Evolutionary conservation across 257 asterid genomes (phyloP).

Genomic region (Solanum appendiculatum): DNA sequence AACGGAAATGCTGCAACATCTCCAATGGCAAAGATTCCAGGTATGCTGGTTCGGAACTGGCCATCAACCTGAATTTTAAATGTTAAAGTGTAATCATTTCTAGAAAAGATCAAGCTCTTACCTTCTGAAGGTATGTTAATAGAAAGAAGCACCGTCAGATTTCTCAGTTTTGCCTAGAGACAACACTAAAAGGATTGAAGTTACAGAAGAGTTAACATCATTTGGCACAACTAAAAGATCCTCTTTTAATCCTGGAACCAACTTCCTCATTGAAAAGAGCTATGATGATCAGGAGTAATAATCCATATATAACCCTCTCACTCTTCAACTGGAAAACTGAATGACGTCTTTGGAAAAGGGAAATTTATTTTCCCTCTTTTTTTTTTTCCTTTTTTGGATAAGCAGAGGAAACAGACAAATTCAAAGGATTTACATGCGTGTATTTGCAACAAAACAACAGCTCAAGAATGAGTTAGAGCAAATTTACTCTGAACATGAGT

Average conservation of each 20-base stretch:
- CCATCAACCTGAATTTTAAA: constrained; percentile 74
- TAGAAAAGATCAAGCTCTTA: not conserved
- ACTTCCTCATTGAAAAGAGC: not conserved
- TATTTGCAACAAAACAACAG: not conserved
- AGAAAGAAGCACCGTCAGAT: not conserved
- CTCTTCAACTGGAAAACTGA: not conserved
- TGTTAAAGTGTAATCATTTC: not conserved
- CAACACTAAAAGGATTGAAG: not conserved
- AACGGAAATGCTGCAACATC: constrained; percentile 96
- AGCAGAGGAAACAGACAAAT: not conserved
- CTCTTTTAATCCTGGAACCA: not conserved
- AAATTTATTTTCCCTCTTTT: not conserved
- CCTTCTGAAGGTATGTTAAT: not conserved
- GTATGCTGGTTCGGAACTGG: constrained; percentile 67
- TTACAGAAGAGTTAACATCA: not conserved
- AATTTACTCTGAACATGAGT: not conserved
- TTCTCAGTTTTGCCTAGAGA: not conserved
- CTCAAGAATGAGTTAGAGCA: not conserved
- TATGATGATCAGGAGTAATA: not conserved
- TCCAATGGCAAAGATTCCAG: constrained; percentile 91
- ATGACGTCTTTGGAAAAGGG: not conserved
- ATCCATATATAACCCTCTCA: not conserved
- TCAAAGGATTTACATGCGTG: not conserved
- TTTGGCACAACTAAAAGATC: not conserved
- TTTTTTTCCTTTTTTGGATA: not conserved